Conservation (phyloP, 164 flowering plant species). For the Cinnamomum micranthum region DNA sequence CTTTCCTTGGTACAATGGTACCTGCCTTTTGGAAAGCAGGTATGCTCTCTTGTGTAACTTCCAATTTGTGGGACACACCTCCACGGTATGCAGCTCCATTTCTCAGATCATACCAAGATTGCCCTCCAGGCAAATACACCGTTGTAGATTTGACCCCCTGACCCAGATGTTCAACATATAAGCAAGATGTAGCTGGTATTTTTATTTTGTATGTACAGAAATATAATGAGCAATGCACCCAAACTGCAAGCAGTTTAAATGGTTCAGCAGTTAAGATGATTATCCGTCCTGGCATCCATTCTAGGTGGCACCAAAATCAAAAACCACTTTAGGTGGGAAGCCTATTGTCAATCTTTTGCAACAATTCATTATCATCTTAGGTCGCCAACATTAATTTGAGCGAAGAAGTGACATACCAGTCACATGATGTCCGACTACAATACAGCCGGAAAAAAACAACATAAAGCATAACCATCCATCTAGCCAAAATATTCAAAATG, state of each 20-base stretch:
- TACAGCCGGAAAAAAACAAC: background rate
- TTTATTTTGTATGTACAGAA: background rate
- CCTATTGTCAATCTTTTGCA: background rate
- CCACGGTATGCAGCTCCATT: conserved; percentile 68
- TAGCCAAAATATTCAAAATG: background rate
- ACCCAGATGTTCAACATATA: background rate
- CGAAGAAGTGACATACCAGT: background rate
- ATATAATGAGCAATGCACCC: background rate
- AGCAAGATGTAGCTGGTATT: background rate
- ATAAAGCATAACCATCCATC: background rate
- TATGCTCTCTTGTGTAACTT: conserved; percentile 65
- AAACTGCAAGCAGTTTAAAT: background rate
- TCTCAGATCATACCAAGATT: conserved; percentile 88
- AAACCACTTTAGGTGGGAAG: background rate
- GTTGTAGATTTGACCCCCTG: conserved; percentile 76
- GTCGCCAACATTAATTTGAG: background rate
- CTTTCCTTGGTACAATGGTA: conserved; percentile 86
- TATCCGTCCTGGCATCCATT: background rate
- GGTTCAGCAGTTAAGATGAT: background rate
- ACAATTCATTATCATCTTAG: background rate
- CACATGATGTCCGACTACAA: background rate
- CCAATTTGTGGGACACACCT: conserved; percentile 63
- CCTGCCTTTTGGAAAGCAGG: conserved; percentile 95
- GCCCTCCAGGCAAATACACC: conserved; percentile 80
- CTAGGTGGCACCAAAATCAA: background rate